A percentile compares a stretch with the other conserved stretches of the same genome.
phyloP scores from a whole-genome alignment of 441 rosid species.

The Sinapis alba region DNA sequence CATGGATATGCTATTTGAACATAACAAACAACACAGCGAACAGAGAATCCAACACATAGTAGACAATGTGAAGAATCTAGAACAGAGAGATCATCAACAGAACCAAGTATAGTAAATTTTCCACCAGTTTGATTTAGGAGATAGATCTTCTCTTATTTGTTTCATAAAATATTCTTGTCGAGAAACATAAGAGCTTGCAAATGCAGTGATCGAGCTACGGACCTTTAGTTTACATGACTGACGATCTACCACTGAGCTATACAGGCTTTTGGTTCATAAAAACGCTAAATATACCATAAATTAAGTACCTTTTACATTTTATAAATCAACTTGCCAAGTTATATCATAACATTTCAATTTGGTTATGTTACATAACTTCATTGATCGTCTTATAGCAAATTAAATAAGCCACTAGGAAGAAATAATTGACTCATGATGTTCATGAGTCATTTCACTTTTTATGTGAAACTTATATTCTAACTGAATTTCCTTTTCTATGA shows the following conservation, averaged over 20 bases:
- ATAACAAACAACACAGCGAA: constrained; percentile 84
- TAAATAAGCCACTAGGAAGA: no score
- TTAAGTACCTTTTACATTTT: no score
- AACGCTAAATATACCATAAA: no score
- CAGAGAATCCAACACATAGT: constrained; percentile 81
- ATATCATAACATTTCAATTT: no score
- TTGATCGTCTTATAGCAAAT: no score
- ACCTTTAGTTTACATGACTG: constrained; percentile 97
- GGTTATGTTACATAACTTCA: no score
- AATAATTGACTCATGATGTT: no score
- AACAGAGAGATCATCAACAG: constrained; percentile 57
- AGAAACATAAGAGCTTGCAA: constrained; percentile 26
- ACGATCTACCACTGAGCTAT: constrained; percentile 99
- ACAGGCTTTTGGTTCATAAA: constrained; percentile 43
- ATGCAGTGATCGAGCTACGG: constrained; percentile 97
- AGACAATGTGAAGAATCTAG: no score
- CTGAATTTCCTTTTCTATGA: no score
- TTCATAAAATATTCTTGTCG: not conserved
- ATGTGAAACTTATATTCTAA: no score
- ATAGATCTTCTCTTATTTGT: constrained; percentile 22
- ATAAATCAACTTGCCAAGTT: no score
- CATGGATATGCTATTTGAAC: constrained; percentile 81
- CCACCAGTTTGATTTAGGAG: constrained; percentile 26
- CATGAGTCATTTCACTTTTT: no score
- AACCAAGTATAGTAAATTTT: constrained; percentile 46